Percentiles rank a stretch among this genome's conserved stretches.
Evolutionary conservation across 805 yeast species (phyloP).

Genomic region (Metschnikowia vanudenii): DNA sequence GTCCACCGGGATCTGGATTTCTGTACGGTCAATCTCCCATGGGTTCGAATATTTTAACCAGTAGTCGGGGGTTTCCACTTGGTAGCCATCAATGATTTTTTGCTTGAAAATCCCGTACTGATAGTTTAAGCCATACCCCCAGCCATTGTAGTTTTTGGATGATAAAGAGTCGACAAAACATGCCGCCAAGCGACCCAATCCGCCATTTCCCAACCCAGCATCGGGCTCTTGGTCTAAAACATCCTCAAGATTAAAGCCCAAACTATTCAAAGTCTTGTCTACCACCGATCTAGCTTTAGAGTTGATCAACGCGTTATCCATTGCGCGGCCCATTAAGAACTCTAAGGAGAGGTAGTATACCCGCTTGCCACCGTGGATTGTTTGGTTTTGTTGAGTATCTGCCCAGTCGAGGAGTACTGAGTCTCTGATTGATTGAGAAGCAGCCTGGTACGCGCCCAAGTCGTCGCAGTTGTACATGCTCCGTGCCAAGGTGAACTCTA

Average conservation of each 20-base stretch:
- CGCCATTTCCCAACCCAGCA: conserved; percentile 95
- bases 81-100: conserved; percentile 86
- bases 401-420: conserved; percentile 85
- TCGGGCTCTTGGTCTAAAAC: conserved; percentile 84
- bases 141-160: conserved; percentile 83
- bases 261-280: conserved; percentile 46
- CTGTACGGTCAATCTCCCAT: conserved; percentile 88
- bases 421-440: conserved; percentile 76
- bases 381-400: conserved; percentile 86
- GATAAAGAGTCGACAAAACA: conserved; percentile 89
- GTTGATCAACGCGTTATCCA: conserved; percentile 91
- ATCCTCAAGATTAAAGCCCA: conserved; percentile 89
- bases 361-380: conserved; percentile 78
- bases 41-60: conserved; percentile 90
- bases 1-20: conserved; percentile 85
- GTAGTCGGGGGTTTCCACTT: conserved; percentile 91
- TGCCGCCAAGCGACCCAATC: conserved; percentile 91
- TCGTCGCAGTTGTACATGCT: conserved; percentile 90
- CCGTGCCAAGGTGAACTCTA: conserved; percentile 88
- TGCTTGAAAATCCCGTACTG: conserved; percentile 93
- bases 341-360: conserved; percentile 85
- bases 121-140: conserved; percentile 95
- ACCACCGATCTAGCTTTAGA: conserved; percentile 64
- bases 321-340: conserved; percentile 90
- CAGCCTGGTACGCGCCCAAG: conserved; percentile 89